Conservation (phyloP, 1,284 basidiomycete genomes). For the Moesziomyces globuligerus region DNA sequence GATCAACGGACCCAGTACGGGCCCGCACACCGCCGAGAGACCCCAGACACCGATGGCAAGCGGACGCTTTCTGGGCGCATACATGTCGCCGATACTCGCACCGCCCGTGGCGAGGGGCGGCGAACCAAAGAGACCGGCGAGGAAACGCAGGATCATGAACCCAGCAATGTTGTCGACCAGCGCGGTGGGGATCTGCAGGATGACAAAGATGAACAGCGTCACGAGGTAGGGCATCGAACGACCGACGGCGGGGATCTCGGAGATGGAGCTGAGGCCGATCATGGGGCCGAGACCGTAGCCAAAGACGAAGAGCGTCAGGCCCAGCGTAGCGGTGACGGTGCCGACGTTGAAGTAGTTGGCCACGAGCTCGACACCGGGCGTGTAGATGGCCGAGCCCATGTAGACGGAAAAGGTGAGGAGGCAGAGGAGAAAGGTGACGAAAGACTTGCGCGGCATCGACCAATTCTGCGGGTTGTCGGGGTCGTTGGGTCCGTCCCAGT, state of each 20-base stretch:
- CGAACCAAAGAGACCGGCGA: constrained; percentile 53
- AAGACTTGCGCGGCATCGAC: constrained; percentile 55
- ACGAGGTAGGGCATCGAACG: constrained; percentile 44
- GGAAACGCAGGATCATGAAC: constrained; percentile 55
- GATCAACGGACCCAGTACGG: constrained; percentile 53
- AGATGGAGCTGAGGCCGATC: constrained; percentile 61
- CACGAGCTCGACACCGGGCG: constrained; percentile 72
- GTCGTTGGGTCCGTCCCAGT: constrained; percentile 65
- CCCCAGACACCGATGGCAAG: constrained; percentile 54
- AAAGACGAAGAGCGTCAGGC: constrained; percentile 51
- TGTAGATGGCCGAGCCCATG: constrained; percentile 73
- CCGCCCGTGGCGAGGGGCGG: constrained; percentile 59
- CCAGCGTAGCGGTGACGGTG: constrained; percentile 34
- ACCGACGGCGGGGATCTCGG: constrained; percentile 65
- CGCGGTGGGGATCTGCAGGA: constrained; percentile 47
- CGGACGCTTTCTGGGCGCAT: constrained; percentile 17
- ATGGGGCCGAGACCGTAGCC: constrained; percentile 58
- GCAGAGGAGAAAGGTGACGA: constrained; percentile 60
- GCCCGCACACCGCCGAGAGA: constrained; percentile 44
- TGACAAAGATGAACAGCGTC: constrained; percentile 49
- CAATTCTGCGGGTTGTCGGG: constrained; percentile 66
- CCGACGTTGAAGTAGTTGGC: constrained; percentile 51
- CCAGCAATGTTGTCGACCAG: constrained; percentile 36
- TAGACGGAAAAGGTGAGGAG: constrained; percentile 71
- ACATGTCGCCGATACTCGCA: constrained; percentile 55